phyloP scores from a whole-genome alignment of 352 stramenopile genomes.

The Halophytophthora polymorphica region DNA sequence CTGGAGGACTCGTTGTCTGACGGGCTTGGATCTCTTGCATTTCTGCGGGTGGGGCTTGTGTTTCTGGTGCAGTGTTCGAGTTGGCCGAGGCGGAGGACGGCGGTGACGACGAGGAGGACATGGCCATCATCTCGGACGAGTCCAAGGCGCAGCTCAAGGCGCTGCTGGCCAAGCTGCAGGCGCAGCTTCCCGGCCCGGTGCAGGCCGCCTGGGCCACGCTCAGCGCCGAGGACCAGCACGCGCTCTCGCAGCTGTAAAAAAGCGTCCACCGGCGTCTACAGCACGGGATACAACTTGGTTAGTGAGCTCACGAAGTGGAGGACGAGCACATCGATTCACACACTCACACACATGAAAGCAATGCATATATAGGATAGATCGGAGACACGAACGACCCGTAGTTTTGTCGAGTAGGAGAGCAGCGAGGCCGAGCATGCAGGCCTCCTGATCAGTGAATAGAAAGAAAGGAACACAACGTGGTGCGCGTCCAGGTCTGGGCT shows the following conservation, averaged over 20 bases:
- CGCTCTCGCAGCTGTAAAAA: constrained; percentile 56
- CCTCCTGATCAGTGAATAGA: constrained; percentile 1
- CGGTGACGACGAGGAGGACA: constrained; percentile 64
- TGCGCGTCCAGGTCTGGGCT: background rate
- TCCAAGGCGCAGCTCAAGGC: constrained; percentile 52
- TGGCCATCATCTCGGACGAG: constrained; percentile 66
- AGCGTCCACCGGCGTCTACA: background rate
- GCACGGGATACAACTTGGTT: constrained; percentile 13
- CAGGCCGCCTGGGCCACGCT: constrained; percentile 71
- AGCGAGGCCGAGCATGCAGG: constrained; percentile 2
- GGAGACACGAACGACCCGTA: constrained; percentile 4
- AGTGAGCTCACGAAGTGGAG: constrained; percentile 19
- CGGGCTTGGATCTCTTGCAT: constrained; percentile 7
- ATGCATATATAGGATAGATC: constrained; percentile 30
- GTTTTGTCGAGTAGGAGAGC: background rate
- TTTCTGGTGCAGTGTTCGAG: constrained; percentile 49
- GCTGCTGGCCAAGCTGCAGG: constrained; percentile 65
- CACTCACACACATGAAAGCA: background rate
- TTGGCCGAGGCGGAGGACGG: constrained; percentile 49
- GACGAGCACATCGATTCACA: constrained; percentile 2
- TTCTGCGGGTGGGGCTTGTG: no score
- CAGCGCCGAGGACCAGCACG: constrained; percentile 66
- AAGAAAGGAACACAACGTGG: constrained; percentile 1
- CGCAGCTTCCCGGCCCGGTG: constrained; percentile 54
- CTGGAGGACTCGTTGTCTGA: constrained; percentile 9